phyloP scores from a whole-genome alignment of 2,329 filamentous ascomycete species.

The Aspergillus ustus region DNA sequence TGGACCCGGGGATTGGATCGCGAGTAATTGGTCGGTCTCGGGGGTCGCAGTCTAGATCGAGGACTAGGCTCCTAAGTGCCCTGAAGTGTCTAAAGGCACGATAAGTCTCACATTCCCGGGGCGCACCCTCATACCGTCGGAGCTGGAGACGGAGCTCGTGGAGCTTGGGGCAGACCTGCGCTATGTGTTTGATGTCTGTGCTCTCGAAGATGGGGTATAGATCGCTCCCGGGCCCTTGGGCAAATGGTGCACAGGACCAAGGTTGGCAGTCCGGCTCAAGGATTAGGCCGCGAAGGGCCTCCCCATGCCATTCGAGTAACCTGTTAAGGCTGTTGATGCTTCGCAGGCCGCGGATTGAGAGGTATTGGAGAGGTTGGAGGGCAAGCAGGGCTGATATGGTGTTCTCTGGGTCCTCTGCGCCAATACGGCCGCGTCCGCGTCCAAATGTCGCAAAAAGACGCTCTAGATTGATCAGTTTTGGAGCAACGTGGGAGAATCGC shows the following conservation, averaged over 20 bases:
- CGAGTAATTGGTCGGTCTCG: too few relatives aligned
- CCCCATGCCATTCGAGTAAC: slow-evolving; percentile 9
- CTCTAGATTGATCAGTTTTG: too few relatives aligned
- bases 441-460: background rate
- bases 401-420: background rate
- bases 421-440: too few relatives aligned
- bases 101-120: slow-evolving; percentile 5
- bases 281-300: slow-evolving; percentile 4
- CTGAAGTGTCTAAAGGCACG: background rate
- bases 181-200: background rate
- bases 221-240: background rate
- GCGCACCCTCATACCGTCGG: slow-evolving; percentile 1
- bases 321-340: background rate
- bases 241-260: too few relatives aligned
- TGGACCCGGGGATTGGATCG: too few relatives aligned
- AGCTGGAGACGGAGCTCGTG: slow-evolving; percentile 10
- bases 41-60: too few relatives aligned
- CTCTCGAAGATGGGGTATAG: slow-evolving; percentile 4
- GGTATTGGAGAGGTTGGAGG: slow-evolving; percentile 1
- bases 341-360: slow-evolving; percentile 1
- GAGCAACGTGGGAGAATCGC: too few relatives aligned
- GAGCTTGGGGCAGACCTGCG: background rate
- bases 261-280: background rate
- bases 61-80: too few relatives aligned
- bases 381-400: background rate